Conservation (phyloP, 1,139 yeast genomes). For the Debaryomyces subglobosus region DNA sequence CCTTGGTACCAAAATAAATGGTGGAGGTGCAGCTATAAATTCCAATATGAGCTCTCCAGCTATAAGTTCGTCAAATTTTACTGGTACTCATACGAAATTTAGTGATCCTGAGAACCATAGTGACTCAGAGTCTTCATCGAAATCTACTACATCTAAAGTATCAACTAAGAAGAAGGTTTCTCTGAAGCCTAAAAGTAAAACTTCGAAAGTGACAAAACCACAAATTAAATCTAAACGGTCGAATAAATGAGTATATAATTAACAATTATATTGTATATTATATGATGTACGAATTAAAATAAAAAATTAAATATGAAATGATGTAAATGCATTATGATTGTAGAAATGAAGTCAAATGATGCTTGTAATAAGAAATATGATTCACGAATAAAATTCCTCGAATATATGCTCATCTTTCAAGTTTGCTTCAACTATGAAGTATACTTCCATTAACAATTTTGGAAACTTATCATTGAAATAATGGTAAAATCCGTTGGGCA, state of each 20-base stretch:
- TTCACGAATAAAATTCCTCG: conserved; percentile 46
- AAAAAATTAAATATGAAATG: neutral
- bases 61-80: conserved; percentile 58
- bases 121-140: conserved; percentile 3
- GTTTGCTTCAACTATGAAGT: conserved; percentile 61
- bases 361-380: neutral
- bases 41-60: conserved; percentile 48
- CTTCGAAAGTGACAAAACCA: conserved; percentile 2
- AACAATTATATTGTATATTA: neutral
- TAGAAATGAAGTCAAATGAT: neutral
- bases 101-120: conserved; percentile 16
- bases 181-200: conserved; percentile 9
- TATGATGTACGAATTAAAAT: conserved; percentile 6
- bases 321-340: conserved; percentile 9
- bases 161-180: conserved; percentile 7
- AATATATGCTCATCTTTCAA: conserved; percentile 65
- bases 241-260: neutral
- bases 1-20: conserved; percentile 37
- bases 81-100: conserved; percentile 64
- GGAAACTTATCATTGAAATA: conserved; percentile 82
- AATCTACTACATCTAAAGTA: conserved; percentile 3
- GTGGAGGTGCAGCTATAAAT: conserved; percentile 35
- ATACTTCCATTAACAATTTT: conserved; percentile 71
- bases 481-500: conserved; percentile 81
- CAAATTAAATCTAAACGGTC: neutral